Conservation (phyloP, 345 rosid species). For the Syzygium jambos region DNA sequence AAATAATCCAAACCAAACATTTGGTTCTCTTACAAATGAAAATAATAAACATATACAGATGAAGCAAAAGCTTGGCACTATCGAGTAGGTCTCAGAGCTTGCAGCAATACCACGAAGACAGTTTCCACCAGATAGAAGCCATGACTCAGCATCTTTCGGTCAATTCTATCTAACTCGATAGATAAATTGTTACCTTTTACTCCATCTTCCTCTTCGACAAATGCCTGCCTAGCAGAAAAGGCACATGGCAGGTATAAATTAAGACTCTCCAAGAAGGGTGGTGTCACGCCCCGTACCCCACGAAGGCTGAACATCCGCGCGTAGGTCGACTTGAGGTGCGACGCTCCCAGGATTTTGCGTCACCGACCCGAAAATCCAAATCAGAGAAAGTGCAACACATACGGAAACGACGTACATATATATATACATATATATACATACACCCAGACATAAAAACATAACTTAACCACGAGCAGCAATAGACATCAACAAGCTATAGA, state of each 20-base stretch:
- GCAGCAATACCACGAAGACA: neutral
- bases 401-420: too few relatives aligned
- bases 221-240: neutral
- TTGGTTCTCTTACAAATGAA: neutral
- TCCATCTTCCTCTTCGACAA: neutral
- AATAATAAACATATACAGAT: neutral
- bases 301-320: too few relatives aligned
- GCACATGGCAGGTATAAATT: neutral
- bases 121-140: neutral
- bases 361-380: too few relatives aligned
- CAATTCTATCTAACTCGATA: neutral
- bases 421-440: too few relatives aligned
- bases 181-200: neutral
- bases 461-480: too few relatives aligned
- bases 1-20: neutral
- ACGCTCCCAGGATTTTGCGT: too few relatives aligned
- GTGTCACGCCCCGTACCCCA: too few relatives aligned
- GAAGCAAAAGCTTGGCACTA: neutral
- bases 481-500: too few relatives aligned
- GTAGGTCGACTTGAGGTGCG: too few relatives aligned
- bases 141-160: neutral
- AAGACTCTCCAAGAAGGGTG: neutral
- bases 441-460: too few relatives aligned
- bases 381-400: too few relatives aligned
- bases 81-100: neutral